Base-by-base conservation (phyloP, 169 alveolate genomes). In the Eimeria mitis region DNA sequence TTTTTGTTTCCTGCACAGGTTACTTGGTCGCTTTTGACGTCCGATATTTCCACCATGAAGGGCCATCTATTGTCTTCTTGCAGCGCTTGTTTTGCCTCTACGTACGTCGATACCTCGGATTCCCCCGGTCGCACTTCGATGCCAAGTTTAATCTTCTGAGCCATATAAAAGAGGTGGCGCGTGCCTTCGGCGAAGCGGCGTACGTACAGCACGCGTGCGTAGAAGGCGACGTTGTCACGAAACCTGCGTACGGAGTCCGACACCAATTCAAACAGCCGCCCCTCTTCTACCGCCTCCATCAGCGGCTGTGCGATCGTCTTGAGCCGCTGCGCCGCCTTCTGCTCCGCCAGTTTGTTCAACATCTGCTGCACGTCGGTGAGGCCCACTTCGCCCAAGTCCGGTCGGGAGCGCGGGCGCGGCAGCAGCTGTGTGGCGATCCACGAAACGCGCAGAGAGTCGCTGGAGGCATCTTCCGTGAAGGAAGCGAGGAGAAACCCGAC, bases 81-180 rank as follows among this genome's bases (percentile, higher is more conserved):
- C 44, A 97, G 63, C 81, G 88, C 95, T 68, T 96, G 78, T 83
- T 97, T 97, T 31, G 95, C 95, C 37, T 97, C 98, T 71, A 97
- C 95, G 95, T 97, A 97, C 65, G 97, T 88, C 83, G 85, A 52
- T 87, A 95, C 89, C 94, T 97, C 98, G 19, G 83, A 94, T 89
- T 97, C 98, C 13, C 95, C 94, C 23, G 95, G 95, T 44, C 95
- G 81, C 89, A 97, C 97, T 81, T 96, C 97, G 54, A 97, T 76
- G 16, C 95, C 88, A n/a, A 95, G 95, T 61, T 79, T 81, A 54
- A 94, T 89, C 89, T 97, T 97, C 40, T 95, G 84, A 28, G 95
- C 73, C 87, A 96, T 65, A 87, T 97, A 97, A 75, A 97, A 95
- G 52, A 97, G 89, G 52, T 97, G 98, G 47, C 97, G 94, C 52